A percentile compares a stretch with the other conserved stretches of the same genome.
phyloP scores from a whole-genome alignment of 768 basidiomycete species.

The Lactifluus hygrophoroides region DNA sequence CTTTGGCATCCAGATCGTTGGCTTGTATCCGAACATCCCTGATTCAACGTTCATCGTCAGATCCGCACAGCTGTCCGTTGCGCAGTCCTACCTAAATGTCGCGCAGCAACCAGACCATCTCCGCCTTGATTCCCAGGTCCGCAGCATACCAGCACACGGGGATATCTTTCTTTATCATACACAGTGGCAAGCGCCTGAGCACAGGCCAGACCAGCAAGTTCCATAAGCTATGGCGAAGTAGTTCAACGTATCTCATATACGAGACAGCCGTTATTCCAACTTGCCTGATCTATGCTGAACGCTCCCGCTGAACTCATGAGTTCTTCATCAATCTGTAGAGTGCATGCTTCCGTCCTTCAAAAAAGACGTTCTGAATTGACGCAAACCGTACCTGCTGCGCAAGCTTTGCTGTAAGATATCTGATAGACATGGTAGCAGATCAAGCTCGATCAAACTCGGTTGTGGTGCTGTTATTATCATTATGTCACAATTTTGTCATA shows the following conservation, averaged over 20 bases:
- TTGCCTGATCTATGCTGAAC: constrained; percentile 89
- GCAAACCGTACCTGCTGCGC: constrained; percentile 52
- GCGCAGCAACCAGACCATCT: constrained; percentile 92
- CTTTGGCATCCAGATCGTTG: constrained; percentile 92
- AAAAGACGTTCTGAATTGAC: background rate
- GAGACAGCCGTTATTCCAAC: too few relatives aligned
- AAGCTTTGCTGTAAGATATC: constrained; percentile 28
- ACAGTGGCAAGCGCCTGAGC: constrained; percentile 80
- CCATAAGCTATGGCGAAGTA: constrained; percentile 64
- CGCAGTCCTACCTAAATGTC: constrained; percentile 65
- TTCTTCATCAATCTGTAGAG: constrained; percentile 81
- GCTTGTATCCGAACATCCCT: constrained; percentile 91
- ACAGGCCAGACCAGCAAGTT: constrained; percentile 90
- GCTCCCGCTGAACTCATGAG: constrained; percentile 85
- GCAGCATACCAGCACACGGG: constrained; percentile 85
- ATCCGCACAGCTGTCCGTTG: background rate
- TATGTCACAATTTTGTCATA: background rate
- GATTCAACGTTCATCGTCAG: too few relatives aligned
- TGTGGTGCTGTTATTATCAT: background rate
- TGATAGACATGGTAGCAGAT: constrained; percentile 32
- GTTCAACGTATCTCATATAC: too few relatives aligned
- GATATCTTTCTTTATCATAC: constrained; percentile 59
- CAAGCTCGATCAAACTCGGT: background rate
- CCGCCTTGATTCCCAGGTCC: constrained; percentile 98
- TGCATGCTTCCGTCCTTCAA: background rate